phyloP scores from a whole-genome alignment of 805 yeast genomes.

The Barnettozyma vustinii region DNA sequence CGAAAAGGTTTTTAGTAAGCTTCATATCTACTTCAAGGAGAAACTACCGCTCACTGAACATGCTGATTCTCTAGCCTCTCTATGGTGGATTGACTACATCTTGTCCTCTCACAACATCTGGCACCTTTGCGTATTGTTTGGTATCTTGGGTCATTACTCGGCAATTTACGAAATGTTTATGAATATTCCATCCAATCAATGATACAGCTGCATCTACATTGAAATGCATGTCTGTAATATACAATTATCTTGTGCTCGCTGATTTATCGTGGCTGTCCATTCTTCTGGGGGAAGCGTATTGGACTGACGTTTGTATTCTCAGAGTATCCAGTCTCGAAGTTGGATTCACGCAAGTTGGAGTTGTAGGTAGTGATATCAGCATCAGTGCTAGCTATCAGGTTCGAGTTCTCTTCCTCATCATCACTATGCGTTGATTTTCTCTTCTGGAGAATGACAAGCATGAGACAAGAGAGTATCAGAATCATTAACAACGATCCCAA shows the following conservation, averaged over 20 bases:
- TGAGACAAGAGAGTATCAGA: slow-evolving; percentile 30
- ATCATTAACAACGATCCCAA: slow-evolving; percentile 47
- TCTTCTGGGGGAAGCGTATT: slow-evolving; percentile 9
- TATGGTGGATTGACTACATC: slow-evolving; percentile 83
- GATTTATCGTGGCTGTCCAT: background rate
- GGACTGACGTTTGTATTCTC: slow-evolving; percentile 18
- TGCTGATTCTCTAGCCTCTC: slow-evolving; percentile 39
- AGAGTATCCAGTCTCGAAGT: slow-evolving; percentile 23
- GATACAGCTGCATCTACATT: background rate
- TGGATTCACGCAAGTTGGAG: slow-evolving; percentile 1
- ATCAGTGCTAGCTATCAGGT: background rate
- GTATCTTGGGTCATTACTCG: slow-evolving; percentile 83
- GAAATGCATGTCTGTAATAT: background rate
- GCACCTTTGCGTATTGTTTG: slow-evolving; percentile 88
- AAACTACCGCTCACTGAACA: slow-evolving; percentile 32
- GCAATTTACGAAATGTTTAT: slow-evolving; percentile 71
- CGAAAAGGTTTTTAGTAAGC: slow-evolving; percentile 27
- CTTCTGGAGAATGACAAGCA: slow-evolving; percentile 30
- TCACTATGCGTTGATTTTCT: slow-evolving; percentile 6
- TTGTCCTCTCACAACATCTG: slow-evolving; percentile 84
- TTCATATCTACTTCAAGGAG: slow-evolving; percentile 35
- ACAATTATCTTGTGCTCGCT: background rate
- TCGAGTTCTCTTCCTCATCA: slow-evolving; percentile 3
- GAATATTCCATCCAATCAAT: slow-evolving; percentile 24
- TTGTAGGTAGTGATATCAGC: background rate